These are phyloP conservation scores for Sclerotinia subarctica DNA, from an alignment of 2,329 filamentous ascomycete genomes.

Conservation along the genomic window DNA sequence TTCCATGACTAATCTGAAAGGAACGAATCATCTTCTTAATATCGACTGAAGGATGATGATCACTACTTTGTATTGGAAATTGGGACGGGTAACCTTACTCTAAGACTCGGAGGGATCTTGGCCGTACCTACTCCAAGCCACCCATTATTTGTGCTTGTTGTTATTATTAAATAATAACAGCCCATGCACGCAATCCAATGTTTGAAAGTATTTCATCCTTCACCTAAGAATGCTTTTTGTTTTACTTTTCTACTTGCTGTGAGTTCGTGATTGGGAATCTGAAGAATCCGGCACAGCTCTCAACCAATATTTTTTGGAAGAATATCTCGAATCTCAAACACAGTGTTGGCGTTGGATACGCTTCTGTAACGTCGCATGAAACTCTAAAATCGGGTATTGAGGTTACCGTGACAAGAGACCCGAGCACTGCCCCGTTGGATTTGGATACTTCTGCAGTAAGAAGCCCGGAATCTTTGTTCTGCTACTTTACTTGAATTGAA, in stretches of 20 bases:
- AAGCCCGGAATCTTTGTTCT: conserved; percentile 3
- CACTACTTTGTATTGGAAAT: neutral
- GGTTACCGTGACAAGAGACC: conserved; percentile 6
- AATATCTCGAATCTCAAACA: neutral
- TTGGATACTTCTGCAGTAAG: conserved; percentile 5
- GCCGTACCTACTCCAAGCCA: conserved; percentile 6
- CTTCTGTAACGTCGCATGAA: conserved; percentile 9
- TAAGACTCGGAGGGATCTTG: neutral
- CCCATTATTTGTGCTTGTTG: conserved; percentile 1
- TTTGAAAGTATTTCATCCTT: neutral
- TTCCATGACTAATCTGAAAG: neutral
- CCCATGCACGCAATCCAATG: neutral
- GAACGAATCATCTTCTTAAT: conserved; percentile 8
- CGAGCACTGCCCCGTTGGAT: conserved; percentile 11
- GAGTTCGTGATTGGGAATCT: neutral
- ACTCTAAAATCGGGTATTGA: conserved; percentile 13
- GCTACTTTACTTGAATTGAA: neutral
- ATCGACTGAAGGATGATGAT: conserved; percentile 1
- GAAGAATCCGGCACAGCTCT: neutral
- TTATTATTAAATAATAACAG: neutral
- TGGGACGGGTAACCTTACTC: neutral
- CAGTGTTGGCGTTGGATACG: neutral
- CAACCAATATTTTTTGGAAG: neutral
- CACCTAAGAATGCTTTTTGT: neutral
- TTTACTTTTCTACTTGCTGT: neutral